These are phyloP conservation scores for Monosporascus sp. DNA, from an alignment of 2,329 filamentous ascomycete genomes.

Conservation along the genomic window DNA sequence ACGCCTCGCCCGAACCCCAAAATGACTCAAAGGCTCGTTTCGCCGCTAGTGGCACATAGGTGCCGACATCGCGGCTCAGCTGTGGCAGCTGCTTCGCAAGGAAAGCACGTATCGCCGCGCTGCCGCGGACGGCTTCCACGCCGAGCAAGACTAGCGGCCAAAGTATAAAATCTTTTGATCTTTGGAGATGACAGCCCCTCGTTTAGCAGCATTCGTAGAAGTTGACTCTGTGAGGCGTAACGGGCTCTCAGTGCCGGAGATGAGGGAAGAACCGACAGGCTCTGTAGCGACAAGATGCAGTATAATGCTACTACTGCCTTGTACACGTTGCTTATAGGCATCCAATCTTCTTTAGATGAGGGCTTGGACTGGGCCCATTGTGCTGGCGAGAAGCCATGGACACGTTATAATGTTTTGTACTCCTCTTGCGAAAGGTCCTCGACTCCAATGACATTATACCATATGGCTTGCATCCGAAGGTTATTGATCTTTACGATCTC, in stretches of 20 bases:
- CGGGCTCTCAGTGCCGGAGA: conserved; percentile 6
- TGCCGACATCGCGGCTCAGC: conserved; percentile 22
- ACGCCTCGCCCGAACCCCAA: conserved; percentile 25
- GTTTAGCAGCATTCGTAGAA: conserved; percentile 13
- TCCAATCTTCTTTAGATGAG: conserved; percentile 18
- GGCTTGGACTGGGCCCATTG: conserved; percentile 25
- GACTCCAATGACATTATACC: not conserved
- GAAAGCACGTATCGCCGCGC: conserved; percentile 18
- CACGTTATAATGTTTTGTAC: conserved; percentile 17
- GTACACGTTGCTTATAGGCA: conserved; percentile 24
- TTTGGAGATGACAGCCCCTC: conserved; percentile 10
- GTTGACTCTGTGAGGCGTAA: conserved; percentile 7
- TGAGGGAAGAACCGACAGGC: conserved; percentile 22
- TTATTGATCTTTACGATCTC: conserved; percentile 31
- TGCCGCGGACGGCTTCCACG: conserved; percentile 21
- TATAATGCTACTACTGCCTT: conserved; percentile 29
- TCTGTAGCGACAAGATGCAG: conserved; percentile 32
- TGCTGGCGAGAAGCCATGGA: conserved; percentile 24
- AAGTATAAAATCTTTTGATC: conserved; percentile 21
- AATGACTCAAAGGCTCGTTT: conserved; percentile 27
- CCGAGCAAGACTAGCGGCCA: conserved; percentile 34
- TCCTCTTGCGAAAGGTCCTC: conserved; percentile 11
- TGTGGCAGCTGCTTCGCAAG: conserved; percentile 19
- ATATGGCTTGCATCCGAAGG: conserved; percentile 22
- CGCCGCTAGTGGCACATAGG: conserved; percentile 25